Evolutionary conservation across 345 rosid species (phyloP).

Genomic region (Pistacia integerrima): DNA sequence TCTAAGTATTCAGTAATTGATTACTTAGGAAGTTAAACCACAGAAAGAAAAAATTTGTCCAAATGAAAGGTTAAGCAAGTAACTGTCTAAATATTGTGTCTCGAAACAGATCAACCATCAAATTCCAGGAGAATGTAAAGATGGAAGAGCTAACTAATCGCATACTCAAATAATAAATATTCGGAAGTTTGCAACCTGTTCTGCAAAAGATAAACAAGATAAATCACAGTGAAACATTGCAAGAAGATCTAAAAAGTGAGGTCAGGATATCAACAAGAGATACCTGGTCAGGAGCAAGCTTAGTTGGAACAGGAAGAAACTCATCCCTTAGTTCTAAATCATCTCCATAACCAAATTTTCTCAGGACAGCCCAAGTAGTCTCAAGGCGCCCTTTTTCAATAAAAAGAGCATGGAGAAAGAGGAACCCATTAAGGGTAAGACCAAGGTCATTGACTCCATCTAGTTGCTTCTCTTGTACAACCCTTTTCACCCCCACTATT

Average conservation of each 20-base stretch:
- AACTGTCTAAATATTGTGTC: background rate
- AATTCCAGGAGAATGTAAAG: background rate
- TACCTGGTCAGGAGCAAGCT: constrained; percentile 81
- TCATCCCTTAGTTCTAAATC: constrained; percentile 65
- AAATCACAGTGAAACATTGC: background rate
- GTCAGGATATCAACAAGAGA: background rate
- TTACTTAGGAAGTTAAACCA: background rate
- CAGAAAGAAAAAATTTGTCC: background rate
- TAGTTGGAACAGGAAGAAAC: constrained; percentile 56
- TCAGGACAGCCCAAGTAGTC: constrained; percentile 81
- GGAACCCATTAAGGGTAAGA: constrained; percentile 76
- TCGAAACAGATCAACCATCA: background rate
- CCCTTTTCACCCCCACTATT: constrained; percentile 70
- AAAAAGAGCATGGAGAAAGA: constrained; percentile 74
- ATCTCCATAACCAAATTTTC: constrained; percentile 77
- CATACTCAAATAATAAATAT: background rate
- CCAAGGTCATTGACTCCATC: constrained; percentile 81
- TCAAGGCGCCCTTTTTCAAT: constrained; percentile 82
- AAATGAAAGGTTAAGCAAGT: constrained; percentile 8
- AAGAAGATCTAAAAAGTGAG: background rate
- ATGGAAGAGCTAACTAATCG: background rate
- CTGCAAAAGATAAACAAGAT: background rate
- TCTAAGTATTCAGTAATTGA: background rate
- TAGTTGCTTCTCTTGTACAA: constrained; percentile 77
- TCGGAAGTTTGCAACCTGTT: background rate